Conservation (phyloP, 2,329 filamentous ascomycete species). For the Sphaerulina populicola region DNA sequence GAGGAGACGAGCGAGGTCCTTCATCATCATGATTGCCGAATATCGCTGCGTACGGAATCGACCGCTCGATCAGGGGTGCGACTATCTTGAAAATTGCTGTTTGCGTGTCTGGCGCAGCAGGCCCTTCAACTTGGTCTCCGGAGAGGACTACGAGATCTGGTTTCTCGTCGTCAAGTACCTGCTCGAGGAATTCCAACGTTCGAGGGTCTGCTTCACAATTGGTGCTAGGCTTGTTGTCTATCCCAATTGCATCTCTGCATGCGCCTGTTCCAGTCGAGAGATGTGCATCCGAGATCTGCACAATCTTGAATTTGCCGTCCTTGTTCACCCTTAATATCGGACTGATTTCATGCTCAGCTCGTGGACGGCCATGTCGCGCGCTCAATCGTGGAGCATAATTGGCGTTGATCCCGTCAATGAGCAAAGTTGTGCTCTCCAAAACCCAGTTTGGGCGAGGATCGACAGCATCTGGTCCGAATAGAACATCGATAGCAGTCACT, state of each 20-base stretch:
- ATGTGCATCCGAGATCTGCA: constrained; percentile 92
- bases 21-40: constrained; percentile 98
- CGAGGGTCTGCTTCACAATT: constrained; percentile 85
- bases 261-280: constrained; percentile 78
- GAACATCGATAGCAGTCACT: constrained; percentile 72
- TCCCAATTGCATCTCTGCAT: constrained; percentile 75
- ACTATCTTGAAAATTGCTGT: constrained; percentile 92
- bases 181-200: constrained; percentile 79
- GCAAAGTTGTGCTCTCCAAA: constrained; percentile 63
- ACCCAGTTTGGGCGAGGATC: constrained; percentile 83
- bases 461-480: constrained; percentile 84
- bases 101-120: constrained; percentile 82
- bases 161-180: constrained; percentile 81
- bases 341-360: constrained; percentile 50
- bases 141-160: constrained; percentile 86
- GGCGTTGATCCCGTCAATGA: constrained; percentile 57
- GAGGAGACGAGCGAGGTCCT: constrained; percentile 52
- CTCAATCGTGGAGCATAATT: constrained; percentile 66
- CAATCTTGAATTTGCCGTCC: constrained; percentile 91
- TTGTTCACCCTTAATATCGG: constrained; percentile 70
- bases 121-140: constrained; percentile 92
- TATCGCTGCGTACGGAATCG: constrained; percentile 86
- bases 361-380: constrained; percentile 62
- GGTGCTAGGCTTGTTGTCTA: constrained; percentile 17
- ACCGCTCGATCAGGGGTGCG: constrained; percentile 71